A percentile compares a stretch with the other conserved stretches of the same genome.
phyloP scores from a whole-genome alignment of 805 yeast genomes.

The Pichia exigua region DNA sequence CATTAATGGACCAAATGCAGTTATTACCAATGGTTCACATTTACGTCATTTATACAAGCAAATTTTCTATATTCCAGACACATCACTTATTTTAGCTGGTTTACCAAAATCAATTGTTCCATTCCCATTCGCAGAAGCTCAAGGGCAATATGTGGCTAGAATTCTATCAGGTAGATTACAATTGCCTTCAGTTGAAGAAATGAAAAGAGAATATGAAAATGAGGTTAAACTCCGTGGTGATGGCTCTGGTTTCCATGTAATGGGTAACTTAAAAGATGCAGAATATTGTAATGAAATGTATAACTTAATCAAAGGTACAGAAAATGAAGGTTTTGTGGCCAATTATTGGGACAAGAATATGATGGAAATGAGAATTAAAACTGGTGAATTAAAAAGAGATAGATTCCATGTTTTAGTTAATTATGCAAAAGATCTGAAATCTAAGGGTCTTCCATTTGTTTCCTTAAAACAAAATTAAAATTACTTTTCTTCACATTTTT shows the following conservation, averaged over 20 bases:
- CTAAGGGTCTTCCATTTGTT: constrained; percentile 20
- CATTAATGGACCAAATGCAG: constrained; percentile 19
- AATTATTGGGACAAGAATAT: constrained; percentile 25
- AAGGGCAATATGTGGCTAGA: constrained; percentile 37
- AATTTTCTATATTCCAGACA: constrained; percentile 38
- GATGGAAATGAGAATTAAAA: constrained; percentile 18
- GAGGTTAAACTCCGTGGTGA: constrained; percentile 38
- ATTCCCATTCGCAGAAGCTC: constrained; percentile 43
- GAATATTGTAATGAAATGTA: constrained; percentile 45
- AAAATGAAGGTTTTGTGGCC: constrained; percentile 28
- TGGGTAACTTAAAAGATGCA: constrained; percentile 51
- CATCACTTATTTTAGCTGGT: constrained; percentile 35
- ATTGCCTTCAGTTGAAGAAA: constrained; percentile 33
- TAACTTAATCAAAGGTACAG: constrained; percentile 30
- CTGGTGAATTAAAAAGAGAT: constrained; percentile 23
- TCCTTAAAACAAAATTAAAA: constrained; percentile 6
- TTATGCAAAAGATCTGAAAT: constrained; percentile 22
- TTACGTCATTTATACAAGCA: constrained; percentile 38
- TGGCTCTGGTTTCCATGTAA: constrained; percentile 42
- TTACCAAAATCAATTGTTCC: constrained; percentile 41
- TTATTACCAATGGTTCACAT: constrained; percentile 29
- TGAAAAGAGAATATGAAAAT: constrained; percentile 27
- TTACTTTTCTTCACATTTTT: neutral
- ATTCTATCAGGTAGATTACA: constrained; percentile 34
- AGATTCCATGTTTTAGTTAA: constrained; percentile 23